phyloP scores from a whole-genome alignment of 371 early-diverging fungal genomes.

The Mucor lusitanicus region DNA sequence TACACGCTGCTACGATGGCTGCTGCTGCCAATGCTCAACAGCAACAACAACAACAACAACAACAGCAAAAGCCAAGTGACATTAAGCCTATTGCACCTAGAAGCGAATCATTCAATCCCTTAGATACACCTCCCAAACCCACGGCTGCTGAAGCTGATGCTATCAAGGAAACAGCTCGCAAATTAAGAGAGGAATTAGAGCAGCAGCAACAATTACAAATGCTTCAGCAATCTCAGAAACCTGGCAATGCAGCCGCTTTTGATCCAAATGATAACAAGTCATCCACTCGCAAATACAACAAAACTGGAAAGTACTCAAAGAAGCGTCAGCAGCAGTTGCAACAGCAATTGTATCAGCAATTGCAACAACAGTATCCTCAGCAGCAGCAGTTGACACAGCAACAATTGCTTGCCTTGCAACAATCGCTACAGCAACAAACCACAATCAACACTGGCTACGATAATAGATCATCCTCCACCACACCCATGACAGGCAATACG shows the following conservation, averaged over 20 bases:
- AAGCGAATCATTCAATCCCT: slow-evolving; percentile 25
- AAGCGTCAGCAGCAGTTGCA: slow-evolving; percentile 42
- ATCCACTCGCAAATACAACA: slow-evolving; percentile 57
- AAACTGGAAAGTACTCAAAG: slow-evolving; percentile 69
- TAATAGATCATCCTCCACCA: slow-evolving; percentile 9
- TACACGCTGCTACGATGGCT: slow-evolving; percentile 55
- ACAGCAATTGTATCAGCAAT: slow-evolving; percentile 25
- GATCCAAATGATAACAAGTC: slow-evolving; percentile 37
- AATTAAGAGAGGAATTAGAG: slow-evolving; percentile 42
- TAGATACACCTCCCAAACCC: slow-evolving; percentile 30
- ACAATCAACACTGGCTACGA: neutral
- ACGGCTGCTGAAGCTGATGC: slow-evolving; percentile 43
- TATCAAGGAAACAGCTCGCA: slow-evolving; percentile 39
- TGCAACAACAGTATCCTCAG: slow-evolving; percentile 26
- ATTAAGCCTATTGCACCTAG: slow-evolving; percentile 38
- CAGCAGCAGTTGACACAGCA: slow-evolving; percentile 36
- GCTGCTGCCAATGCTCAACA: slow-evolving; percentile 40
- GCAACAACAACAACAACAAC: slow-evolving; percentile 16
- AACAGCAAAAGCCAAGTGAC: slow-evolving; percentile 2
- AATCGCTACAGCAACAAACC: slow-evolving; percentile 19
- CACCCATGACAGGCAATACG: neutral
- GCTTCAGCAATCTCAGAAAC: slow-evolving; percentile 16
- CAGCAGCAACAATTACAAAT: slow-evolving; percentile 24
- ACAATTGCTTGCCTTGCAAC: slow-evolving; percentile 35
- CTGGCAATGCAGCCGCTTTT: neutral